phyloP scores from a whole-genome alignment of 163 green algal genomes.

The Smithsoniella earleae region DNA sequence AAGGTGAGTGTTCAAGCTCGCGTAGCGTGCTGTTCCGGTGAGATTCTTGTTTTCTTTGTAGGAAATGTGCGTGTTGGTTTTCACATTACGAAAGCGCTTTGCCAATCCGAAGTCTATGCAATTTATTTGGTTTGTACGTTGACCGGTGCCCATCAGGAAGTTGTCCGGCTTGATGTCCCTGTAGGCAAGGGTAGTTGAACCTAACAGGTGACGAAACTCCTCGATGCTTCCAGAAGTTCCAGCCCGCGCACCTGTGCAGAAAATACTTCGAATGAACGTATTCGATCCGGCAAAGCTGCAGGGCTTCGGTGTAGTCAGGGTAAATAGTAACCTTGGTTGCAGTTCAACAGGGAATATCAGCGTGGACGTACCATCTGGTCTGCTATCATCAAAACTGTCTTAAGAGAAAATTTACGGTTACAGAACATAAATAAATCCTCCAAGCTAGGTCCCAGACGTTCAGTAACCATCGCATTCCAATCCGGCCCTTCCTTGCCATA shows the following conservation, averaged over 20 bases:
- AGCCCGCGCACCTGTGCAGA: slow-evolving; percentile 73
- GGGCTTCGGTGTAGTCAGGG: too few relatives aligned
- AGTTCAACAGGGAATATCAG: too few relatives aligned
- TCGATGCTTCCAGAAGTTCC: too few relatives aligned
- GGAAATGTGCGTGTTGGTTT: slow-evolving; percentile 96
- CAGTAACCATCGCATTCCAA: slow-evolving; percentile 99
- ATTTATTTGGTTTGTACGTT: slow-evolving; percentile 96
- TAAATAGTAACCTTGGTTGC: too few relatives aligned
- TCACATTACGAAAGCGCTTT: slow-evolving; percentile 99
- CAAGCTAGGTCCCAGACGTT: slow-evolving; percentile 90
- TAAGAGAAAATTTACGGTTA: slow-evolving; percentile 93
- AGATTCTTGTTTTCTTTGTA: slow-evolving; percentile 99
- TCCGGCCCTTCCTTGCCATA: slow-evolving; percentile 93
- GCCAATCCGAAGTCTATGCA: slow-evolving; percentile 99
- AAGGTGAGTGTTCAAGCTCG: slow-evolving; percentile 99
- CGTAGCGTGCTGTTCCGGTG: slow-evolving; percentile 94
- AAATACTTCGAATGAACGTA: slow-evolving; percentile 97
- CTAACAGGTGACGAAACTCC: too few relatives aligned
- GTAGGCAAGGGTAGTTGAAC: too few relatives aligned
- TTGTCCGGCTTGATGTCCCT: slow-evolving; percentile 99
- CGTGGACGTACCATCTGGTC: slow-evolving; percentile 82
- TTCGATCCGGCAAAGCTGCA: slow-evolving; percentile 90
- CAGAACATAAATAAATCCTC: slow-evolving; percentile 99
- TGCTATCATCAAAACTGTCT: slow-evolving; percentile 98
- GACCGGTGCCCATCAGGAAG: slow-evolving; percentile 97